Base-by-base conservation (phyloP, 768 basidiomycete species). In the Suillus plorans region DNA sequence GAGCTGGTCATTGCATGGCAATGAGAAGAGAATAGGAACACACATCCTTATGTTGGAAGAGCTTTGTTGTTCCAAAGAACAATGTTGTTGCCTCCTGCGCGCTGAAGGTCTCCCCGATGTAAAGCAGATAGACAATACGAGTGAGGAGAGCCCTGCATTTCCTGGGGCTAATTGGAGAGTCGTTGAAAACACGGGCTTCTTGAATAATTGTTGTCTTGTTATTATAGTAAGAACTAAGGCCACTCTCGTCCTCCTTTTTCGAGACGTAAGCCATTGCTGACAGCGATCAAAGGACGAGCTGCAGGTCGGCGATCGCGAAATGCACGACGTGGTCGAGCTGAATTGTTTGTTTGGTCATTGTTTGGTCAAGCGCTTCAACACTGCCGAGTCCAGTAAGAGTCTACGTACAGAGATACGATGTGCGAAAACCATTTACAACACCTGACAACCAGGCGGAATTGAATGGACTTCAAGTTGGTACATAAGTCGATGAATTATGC, bases 11-110 rank as follows among this genome's bases (percentile, higher is more conserved):
- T 16, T 58, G 16, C 45, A 45, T 20, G 37, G 31, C 39, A 55
- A 28, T 18, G 55, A 31, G 39, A 22, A 20, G 64, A 36, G 31
- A 50, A 62, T 60, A 44, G 52, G 25, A 14, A 84, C 97, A 80
- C 74, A 98, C 97, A 81, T 99, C 97, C 78, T 99, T 99, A 79
- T 99, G 92, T 80, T 99, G 97, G 80, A 99, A 99, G 64, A 99
- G 79, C 80, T 99, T 99, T 3, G 97, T 98, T 0, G 96, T 97
- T 52, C 97, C 97, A 79, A 99, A 99, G 87, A 99, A 99, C 68
- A 99, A 80, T 9, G 91, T 94, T 14, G 97, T 99, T 1, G 97
- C 96, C 79, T 99, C 97, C 78, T 98, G 96, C 1, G 94, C 91
- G 41, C 86, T 87, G 76, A 99, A 95, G 1, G 87, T 94, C 80